Conservation (phyloP, 768 basidiomycete species). For the Gyrodon lividus region DNA sequence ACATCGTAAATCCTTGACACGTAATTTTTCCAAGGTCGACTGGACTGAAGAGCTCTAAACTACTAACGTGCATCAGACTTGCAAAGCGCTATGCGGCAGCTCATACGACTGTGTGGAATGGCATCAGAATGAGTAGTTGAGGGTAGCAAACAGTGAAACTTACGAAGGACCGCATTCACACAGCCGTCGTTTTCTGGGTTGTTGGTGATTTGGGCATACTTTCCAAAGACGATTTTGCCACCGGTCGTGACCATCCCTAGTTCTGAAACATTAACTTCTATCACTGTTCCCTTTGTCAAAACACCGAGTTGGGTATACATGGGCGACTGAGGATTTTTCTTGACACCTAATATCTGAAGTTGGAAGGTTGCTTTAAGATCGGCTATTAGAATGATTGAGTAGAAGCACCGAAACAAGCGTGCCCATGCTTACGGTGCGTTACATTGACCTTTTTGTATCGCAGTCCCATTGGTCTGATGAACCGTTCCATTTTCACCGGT, state of each 20-base stretch:
- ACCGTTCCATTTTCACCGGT: conserved; percentile 98
- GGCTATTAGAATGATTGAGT: conserved; percentile 46
- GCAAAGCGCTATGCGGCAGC: background rate
- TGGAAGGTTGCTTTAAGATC: conserved; percentile 99
- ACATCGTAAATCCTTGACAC: conserved; percentile 5
- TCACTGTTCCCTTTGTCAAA: conserved; percentile 96
- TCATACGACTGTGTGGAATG: conserved; percentile 27
- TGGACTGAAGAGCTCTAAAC: background rate
- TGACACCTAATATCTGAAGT: conserved; percentile 94
- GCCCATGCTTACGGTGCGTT: conserved; percentile 79
- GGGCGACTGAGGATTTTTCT: conserved; percentile 99
- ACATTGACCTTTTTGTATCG: conserved; percentile 99
- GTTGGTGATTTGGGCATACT: conserved; percentile 92
- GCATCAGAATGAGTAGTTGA: conserved; percentile 1
- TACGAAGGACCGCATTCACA: conserved; percentile 90
- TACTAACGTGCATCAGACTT: background rate
- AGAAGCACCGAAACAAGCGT: background rate
- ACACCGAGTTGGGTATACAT: conserved; percentile 97
- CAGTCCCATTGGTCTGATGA: conserved; percentile 95
- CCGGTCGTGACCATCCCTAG: conserved; percentile 96
- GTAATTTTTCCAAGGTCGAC: background rate
- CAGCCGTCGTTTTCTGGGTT: conserved; percentile 97
- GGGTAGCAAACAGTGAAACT: conserved; percentile 30
- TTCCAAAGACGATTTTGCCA: conserved; percentile 91
- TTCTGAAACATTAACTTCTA: conserved; percentile 99